Conservation (phyloP, 2,329 filamentous ascomycete species). For the Hypoxylon sp. region DNA sequence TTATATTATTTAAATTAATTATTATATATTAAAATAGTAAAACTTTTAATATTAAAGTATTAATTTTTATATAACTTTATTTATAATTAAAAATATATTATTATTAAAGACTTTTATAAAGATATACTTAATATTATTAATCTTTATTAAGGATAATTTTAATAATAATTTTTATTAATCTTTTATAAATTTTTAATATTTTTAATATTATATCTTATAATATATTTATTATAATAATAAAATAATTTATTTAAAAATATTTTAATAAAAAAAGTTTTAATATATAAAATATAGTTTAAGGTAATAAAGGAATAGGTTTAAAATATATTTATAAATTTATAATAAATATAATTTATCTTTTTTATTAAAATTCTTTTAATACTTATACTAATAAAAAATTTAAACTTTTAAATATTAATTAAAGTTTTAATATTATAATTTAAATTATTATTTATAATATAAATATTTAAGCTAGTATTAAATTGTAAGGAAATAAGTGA, state of each 20-base stretch:
- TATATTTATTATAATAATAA: background rate
- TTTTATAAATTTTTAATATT: background rate
- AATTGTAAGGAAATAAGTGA: no score
- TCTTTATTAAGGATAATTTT: background rate
- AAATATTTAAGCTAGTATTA: background rate
- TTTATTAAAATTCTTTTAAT: background rate
- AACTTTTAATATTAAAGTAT: background rate
- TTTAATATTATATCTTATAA: background rate
- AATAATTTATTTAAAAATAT: background rate
- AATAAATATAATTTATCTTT: background rate
- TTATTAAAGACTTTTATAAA: background rate
- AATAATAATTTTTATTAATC: background rate
- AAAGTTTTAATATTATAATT: background rate
- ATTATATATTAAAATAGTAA: background rate
- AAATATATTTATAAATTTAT: background rate
- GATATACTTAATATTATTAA: background rate
- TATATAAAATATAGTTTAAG: background rate
- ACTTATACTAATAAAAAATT: background rate
- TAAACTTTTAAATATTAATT: background rate
- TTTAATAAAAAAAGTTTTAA: background rate
- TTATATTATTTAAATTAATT: conserved; percentile 3
- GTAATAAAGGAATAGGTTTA: background rate
- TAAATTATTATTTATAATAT: conserved; percentile 1
- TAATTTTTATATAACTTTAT: background rate
- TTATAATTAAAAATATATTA: conserved; percentile 1